Conservation (phyloP, 2,329 filamentous ascomycete species). For the Colletotrichum limetticola region DNA sequence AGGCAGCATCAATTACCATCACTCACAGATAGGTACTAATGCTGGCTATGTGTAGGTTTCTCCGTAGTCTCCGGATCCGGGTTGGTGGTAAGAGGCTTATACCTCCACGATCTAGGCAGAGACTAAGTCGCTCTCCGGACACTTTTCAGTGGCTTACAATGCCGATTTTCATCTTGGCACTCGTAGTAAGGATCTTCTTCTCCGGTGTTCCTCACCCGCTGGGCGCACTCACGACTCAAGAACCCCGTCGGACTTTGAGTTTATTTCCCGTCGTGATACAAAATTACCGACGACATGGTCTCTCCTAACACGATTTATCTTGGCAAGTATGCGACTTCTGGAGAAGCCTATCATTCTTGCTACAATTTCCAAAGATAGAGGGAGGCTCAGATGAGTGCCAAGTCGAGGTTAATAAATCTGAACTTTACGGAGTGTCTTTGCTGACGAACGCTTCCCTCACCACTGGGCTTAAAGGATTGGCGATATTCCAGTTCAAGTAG, state of each 20-base stretch:
- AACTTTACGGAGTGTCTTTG: neutral
- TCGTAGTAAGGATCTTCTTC: too few species aligned
- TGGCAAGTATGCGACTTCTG: neutral
- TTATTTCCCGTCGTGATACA: neutral
- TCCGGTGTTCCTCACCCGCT: neutral
- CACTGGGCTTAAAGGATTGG: neutral
- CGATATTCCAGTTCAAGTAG: too few species aligned
- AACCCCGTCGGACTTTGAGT: neutral
- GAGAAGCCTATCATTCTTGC: neutral
- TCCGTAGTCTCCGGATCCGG: too few species aligned
- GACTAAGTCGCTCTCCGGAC: too few species aligned
- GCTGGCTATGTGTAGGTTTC: too few species aligned
- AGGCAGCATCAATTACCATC: too few species aligned
- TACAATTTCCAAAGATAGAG: neutral
- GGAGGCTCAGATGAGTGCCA: neutral
- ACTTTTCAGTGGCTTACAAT: too few species aligned
- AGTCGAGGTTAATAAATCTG: neutral
- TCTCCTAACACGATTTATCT: neutral
- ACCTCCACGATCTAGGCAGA: too few species aligned
- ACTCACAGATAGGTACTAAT: too few species aligned
- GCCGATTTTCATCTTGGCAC: too few species aligned
- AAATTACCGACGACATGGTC: neutral
- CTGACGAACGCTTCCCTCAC: too few species aligned
- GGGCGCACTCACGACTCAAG: neutral
- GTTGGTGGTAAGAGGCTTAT: too few species aligned